Percentiles rank a stretch among this genome's conserved stretches.
phyloP scores from a whole-genome alignment of 1,284 basidiomycete genomes.

The Cutaneotrichosporon dermatis region DNA sequence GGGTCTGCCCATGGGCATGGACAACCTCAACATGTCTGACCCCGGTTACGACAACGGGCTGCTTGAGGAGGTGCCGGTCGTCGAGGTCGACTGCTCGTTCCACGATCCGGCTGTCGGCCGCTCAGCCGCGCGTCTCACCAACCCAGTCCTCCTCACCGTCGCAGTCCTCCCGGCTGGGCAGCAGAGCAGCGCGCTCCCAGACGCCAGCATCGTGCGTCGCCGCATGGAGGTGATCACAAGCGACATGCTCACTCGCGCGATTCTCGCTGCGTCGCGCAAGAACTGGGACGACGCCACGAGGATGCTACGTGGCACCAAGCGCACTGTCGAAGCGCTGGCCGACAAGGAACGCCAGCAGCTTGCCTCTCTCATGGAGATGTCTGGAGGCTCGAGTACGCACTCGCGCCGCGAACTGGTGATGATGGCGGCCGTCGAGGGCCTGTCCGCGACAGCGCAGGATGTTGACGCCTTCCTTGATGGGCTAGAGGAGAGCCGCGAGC shows the following conservation, averaged over 20 bases:
- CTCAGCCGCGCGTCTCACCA: slow-evolving; percentile 73
- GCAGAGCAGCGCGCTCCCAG: slow-evolving; percentile 58
- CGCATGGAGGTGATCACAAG: slow-evolving; percentile 87
- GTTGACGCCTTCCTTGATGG: slow-evolving; percentile 78
- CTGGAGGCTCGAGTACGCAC: slow-evolving; percentile 41
- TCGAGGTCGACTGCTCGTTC: slow-evolving; percentile 88
- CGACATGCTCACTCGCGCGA: slow-evolving; percentile 89
- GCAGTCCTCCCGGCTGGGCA: slow-evolving; percentile 65
- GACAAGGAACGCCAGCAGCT: slow-evolving; percentile 55
- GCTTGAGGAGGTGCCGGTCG: slow-evolving; percentile 88
- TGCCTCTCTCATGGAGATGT: neutral
- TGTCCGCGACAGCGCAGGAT: slow-evolving; percentile 77
- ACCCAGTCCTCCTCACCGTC: slow-evolving; percentile 82
- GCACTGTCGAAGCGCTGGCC: slow-evolving; percentile 76
- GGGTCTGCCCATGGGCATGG: neutral
- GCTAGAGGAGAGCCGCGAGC: slow-evolving; percentile 78
- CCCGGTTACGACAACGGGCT: slow-evolving; percentile 56
- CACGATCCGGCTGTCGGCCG: slow-evolving; percentile 78
- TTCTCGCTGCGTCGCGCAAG: slow-evolving; percentile 79
- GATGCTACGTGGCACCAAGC: slow-evolving; percentile 80
- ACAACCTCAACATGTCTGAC: neutral
- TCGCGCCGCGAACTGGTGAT: slow-evolving; percentile 71
- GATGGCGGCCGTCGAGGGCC: slow-evolving; percentile 64
- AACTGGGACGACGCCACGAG: slow-evolving; percentile 81
- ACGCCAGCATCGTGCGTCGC: slow-evolving; percentile 81